Base-by-base conservation (phyloP, 1,284 basidiomycete species). In the Dichomitus squalens region DNA sequence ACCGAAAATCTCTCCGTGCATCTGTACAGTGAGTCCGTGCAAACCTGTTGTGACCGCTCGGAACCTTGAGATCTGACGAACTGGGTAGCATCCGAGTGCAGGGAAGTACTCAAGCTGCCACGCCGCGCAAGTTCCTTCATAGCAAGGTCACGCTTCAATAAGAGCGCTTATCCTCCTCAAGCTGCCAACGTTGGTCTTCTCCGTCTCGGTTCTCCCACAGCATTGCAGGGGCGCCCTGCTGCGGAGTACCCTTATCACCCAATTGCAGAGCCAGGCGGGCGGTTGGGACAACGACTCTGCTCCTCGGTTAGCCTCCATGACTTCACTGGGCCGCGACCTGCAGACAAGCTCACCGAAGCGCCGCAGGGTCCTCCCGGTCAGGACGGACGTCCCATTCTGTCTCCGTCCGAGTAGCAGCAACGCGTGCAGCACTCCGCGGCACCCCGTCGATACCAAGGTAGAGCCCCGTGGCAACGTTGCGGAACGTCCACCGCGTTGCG, bases 361-460 rank as follows among this genome's bases (percentile, higher is more conserved):
- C 49, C 38, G 60, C 59, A 2, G 55, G 55, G 39, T 65, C 59
- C 34, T 64, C 55, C 31, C 57, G 53, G 48, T 61, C 64, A 12
- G 55, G 57, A 16, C 61, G 57, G 43, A 66, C 49, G 38, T 67
- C 66, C 55, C 75, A 76, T 1, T 58, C 43, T 6, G 59, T 58
- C 50, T 75, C 76, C 0, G 67, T 62, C 0, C 66, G 44, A 5
- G 63, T 61, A 1, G 69, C 78, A 6, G 79, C 63, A 31, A 82
- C 61, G 14, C 63, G 70, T 2, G 73, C 72, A 20, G 47, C 38
- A 8, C 53, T 49, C 8, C 44, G 52, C 5, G 55, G 39, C 1
- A 29, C 14, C 7, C 63, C 61, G 6, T 72, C 72, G 8, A 76
- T 58, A 5, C 69, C 67, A 16, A 84, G 73, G 65, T 75, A 84